These are phyloP conservation scores for Tricholoma sp. DNA, from an alignment of 768 basidiomycete genomes.

Conservation along the genomic window DNA sequence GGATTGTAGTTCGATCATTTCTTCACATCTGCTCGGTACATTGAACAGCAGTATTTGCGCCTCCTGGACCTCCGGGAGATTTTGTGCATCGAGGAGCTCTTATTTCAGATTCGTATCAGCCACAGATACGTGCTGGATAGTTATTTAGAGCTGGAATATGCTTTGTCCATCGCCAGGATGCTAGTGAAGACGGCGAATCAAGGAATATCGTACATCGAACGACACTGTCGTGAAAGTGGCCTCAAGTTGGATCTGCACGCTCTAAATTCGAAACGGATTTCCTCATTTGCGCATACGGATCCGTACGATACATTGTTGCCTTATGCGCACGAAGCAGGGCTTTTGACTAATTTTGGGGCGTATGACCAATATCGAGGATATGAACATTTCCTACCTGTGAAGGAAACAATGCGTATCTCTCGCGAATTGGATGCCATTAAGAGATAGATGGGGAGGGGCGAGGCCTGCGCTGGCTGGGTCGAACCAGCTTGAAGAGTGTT, in stretches of 20 bases:
- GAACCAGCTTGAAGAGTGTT: no score
- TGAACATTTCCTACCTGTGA: neutral
- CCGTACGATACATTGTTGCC: neutral
- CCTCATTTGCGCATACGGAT: neutral
- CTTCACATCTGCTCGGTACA: neutral
- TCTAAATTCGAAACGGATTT: neutral
- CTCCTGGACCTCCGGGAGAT: neutral
- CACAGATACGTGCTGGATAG: neutral
- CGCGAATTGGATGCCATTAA: neutral
- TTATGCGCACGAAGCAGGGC: neutral
- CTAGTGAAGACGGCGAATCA: neutral
- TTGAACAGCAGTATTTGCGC: slow-evolving; percentile 1
- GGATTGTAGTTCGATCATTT: neutral
- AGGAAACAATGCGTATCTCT: neutral
- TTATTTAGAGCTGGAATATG: neutral
- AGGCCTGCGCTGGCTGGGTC: neutral
- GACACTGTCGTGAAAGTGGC: neutral
- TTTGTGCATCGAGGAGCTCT: neutral
- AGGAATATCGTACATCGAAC: neutral
- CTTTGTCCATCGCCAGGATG: neutral
- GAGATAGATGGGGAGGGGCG: neutral
- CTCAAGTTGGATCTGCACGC: slow-evolving; percentile 1
- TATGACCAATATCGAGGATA: neutral
- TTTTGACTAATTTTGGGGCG: neutral
- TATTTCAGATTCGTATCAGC: neutral